Base-by-base conservation (phyloP, 2,329 filamentous ascomycete genomes). In the Scedosporium dehoogii region DNA sequence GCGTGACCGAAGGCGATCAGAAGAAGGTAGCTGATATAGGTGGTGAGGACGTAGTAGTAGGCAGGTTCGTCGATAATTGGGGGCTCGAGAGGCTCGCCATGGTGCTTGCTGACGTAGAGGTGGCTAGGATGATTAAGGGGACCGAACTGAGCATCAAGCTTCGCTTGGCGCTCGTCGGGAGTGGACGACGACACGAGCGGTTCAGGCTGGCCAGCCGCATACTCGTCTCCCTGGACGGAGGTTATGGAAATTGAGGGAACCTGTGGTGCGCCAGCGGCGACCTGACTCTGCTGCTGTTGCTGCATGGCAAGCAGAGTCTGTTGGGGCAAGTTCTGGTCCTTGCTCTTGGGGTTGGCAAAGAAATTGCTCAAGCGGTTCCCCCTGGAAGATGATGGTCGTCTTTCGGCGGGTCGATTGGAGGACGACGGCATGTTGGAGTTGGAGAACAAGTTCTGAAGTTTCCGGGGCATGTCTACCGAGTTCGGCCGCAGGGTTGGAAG, bases 11-110 rank as follows among this genome's bases (percentile, higher is more conserved):
- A 92, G 67, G 94, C 86, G 73, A 99, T 97, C 70, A 99, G 84
- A 68, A 97, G 87, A 66, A 99, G 83, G 75, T 99, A 99, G 77
- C 92, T 97, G 76, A 99, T 91, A 80, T 99, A 99, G 70, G 94
- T 99, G 42, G 94, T 97, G 68, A 99, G 84, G 70, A 99, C 85
- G 77, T 90, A 97, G 81, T 92, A 97, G 78, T 97, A 97, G 18
- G 93, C 91, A 51, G 94, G 93, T 74, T 97, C 93, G 71, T 99
- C 94, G 73, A 96, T 91, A 64, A 97, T 80, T 4, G 93, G 92
- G 44, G 91, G 85, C 56, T 87, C 86, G 63, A 97, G 88, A 46
- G 88, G 84, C 69, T 86, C 85, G 68, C 92, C 93, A 65, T 89
- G 86, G 73, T 96, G 92, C 74, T 89, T 86, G 80, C 92, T 97